Conservation (phyloP, 1,284 basidiomycete genomes). For the Fomes fomentarius region DNA sequence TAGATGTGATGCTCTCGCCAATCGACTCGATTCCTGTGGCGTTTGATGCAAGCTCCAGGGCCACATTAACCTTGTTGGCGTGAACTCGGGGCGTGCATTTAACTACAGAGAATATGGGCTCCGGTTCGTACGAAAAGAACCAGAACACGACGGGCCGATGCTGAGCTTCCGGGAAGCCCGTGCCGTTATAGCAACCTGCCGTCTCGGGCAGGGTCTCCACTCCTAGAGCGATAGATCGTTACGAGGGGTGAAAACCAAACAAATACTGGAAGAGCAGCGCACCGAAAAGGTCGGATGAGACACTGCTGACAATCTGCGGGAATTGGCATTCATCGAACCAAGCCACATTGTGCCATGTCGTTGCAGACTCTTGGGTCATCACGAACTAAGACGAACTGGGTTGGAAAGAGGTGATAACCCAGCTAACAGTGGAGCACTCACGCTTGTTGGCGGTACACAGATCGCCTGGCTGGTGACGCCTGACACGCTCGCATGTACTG, state of each 20-base stretch:
- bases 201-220: slow-evolving; percentile 1
- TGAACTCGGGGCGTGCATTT: slow-evolving; percentile 48
- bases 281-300: slow-evolving; percentile 46
- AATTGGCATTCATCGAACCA: slow-evolving; percentile 43
- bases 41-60: slow-evolving; percentile 27
- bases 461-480: slow-evolving; percentile 47
- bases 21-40: slow-evolving; percentile 39
- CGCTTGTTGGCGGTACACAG: slow-evolving; percentile 41
- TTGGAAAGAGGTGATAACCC: neutral
- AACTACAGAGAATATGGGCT: slow-evolving; percentile 42
- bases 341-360: slow-evolving; percentile 42
- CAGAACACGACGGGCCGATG: slow-evolving; percentile 57
- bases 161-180: slow-evolving; percentile 34
- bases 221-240: neutral
- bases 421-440: neutral
- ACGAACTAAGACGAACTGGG: neutral
- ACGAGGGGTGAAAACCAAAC: too few relatives aligned
- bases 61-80: slow-evolving; percentile 41
- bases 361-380: slow-evolving; percentile 34
- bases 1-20: slow-evolving; percentile 39
- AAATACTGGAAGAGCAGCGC: neutral
- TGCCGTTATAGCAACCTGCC: slow-evolving; percentile 11
- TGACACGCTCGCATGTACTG: slow-evolving; percentile 48
- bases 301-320: slow-evolving; percentile 43
- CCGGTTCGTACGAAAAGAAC: slow-evolving; percentile 51